Conservation (phyloP, 164 flowering plant genomes). For the Pachysandra terminalis region DNA sequence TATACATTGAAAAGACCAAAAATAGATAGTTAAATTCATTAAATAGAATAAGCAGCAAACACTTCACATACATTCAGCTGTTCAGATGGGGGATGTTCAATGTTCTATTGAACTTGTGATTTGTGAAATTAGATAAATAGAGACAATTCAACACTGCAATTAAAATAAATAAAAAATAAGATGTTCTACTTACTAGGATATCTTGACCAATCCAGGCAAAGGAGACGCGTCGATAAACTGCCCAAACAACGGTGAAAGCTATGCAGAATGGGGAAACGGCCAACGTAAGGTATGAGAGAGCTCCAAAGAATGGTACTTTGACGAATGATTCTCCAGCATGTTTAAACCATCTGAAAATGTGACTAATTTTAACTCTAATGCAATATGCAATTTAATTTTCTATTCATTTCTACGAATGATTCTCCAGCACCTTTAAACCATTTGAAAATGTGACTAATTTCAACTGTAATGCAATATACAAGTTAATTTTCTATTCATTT, state of each 20-base stretch:
- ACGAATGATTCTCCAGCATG: slow-evolving; percentile 64
- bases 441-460: slow-evolving; percentile 40
- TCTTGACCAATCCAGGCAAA: slow-evolving; percentile 99
- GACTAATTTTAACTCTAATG: neutral
- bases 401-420: too few relatives aligned
- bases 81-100: too few relatives aligned
- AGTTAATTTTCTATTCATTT: too few relatives aligned
- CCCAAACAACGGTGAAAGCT: slow-evolving; percentile 88
- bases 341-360: slow-evolving; percentile 75
- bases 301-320: slow-evolving; percentile 89
- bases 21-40: too few relatives aligned
- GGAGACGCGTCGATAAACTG: slow-evolving; percentile 59
- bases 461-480: too few relatives aligned
- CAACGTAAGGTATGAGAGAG: slow-evolving; percentile 83
- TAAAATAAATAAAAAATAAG: slow-evolving; percentile 1
- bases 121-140: neutral
- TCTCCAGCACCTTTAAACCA: slow-evolving; percentile 64
- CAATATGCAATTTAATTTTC: too few relatives aligned
- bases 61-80: neutral
- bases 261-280: slow-evolving; percentile 94
- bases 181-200: slow-evolving; percentile 73
- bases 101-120: slow-evolving; percentile 1
- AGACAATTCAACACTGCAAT: neutral
- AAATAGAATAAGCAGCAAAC: neutral
- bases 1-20: too few relatives aligned